phyloP scores from a whole-genome alignment of 768 basidiomycete species.

The Amanita thiersii region DNA sequence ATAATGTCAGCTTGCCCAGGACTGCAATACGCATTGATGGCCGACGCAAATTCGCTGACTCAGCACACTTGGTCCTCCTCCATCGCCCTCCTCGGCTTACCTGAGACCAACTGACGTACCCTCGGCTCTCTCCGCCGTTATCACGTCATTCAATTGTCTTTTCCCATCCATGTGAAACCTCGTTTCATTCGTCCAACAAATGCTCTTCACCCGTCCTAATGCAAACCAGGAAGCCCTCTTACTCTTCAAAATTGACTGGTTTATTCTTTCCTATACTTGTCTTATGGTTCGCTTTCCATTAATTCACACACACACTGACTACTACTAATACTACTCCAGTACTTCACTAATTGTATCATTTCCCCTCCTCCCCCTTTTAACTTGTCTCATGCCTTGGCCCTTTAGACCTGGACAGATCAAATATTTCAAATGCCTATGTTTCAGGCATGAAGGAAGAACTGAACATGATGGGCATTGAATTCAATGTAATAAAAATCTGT shows the following conservation, averaged over 20 bases:
- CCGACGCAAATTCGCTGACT: too few species aligned
- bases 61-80: too few species aligned
- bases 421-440: constrained; percentile 69
- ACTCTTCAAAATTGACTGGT: constrained; percentile 56
- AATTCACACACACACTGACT: constrained; percentile 5
- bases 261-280: constrained; percentile 66
- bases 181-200: constrained; percentile 3
- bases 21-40: too few species aligned
- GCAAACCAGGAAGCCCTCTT: constrained; percentile 39
- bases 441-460: constrained; percentile 74
- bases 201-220: constrained; percentile 29
- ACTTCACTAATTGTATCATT: constrained; percentile 54
- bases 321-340: constrained; percentile 25
- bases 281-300: constrained; percentile 41
- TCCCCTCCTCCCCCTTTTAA: neutral
- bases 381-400: neutral
- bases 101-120: too few species aligned
- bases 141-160: too few species aligned
- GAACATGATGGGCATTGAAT: constrained; percentile 53
- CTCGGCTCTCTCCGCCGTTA: too few species aligned
- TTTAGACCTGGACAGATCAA: constrained; percentile 59
- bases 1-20: too few species aligned
- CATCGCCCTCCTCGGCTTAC: too few species aligned
- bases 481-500: constrained; percentile 32
- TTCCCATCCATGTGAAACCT: constrained; percentile 14